Conservation (phyloP, 768 basidiomycete species). For the Goffeauzyma gilvescens region DNA sequence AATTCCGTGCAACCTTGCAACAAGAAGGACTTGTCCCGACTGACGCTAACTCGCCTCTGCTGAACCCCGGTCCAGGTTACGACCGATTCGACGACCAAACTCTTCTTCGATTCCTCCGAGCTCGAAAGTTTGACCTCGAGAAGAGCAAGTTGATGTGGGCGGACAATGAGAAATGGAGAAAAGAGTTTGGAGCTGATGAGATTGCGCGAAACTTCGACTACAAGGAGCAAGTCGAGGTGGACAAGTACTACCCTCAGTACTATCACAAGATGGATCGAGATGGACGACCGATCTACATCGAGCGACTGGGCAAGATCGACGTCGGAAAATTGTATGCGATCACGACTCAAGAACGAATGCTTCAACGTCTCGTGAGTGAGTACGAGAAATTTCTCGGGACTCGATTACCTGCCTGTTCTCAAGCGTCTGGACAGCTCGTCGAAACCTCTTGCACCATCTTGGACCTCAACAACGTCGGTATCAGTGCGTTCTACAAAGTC, state of each 20-base stretch:
- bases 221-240: constrained; percentile 58
- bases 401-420: constrained; percentile 55
- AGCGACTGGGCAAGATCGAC: constrained; percentile 77
- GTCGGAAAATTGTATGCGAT: constrained; percentile 58
- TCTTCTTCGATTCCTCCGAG: constrained; percentile 58
- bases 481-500: constrained; percentile 65
- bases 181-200: constrained; percentile 43
- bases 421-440: constrained; percentile 58
- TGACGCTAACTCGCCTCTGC: constrained; percentile 9
- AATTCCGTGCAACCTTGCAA: constrained; percentile 37
- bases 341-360: constrained; percentile 71
- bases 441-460: constrained; percentile 97
- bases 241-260: constrained; percentile 86
- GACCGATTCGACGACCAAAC: constrained; percentile 31
- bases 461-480: constrained; percentile 48
- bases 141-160: constrained; percentile 71
- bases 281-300: constrained; percentile 86
- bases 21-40: constrained; percentile 18
- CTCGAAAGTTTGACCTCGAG: constrained; percentile 71
- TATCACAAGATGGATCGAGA: constrained; percentile 95
- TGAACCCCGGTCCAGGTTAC: constrained; percentile 18
- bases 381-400: constrained; percentile 73
- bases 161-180: constrained; percentile 70
- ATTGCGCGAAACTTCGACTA: constrained; percentile 62
- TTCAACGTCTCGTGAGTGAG: constrained; percentile 71